Percentiles rank a stretch among this genome's conserved stretches.
Evolutionary conservation across 805 yeast species (phyloP).

Genomic region (Isabelozyma heimii): DNA sequence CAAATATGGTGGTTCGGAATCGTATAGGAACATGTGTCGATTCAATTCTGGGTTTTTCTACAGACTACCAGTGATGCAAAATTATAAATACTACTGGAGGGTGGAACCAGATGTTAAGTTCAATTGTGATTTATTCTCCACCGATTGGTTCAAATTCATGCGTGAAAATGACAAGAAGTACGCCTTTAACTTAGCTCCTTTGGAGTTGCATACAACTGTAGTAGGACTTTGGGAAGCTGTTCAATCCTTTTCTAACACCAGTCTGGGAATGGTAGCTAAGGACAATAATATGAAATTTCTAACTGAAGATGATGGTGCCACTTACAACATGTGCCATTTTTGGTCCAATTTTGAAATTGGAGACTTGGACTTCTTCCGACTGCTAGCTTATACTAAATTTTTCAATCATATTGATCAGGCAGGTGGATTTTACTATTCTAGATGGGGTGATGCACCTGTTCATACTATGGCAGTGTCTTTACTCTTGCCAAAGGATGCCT

Average conservation of each 20-base stretch:
- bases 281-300: conserved; percentile 14
- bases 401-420: conserved; percentile 57
- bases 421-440: conserved; percentile 76
- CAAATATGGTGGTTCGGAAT: conserved; percentile 30
- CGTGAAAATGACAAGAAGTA: conserved; percentile 18
- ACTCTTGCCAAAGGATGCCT: conserved; percentile 59
- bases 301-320: conserved; percentile 12
- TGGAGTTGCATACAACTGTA: conserved; percentile 18
- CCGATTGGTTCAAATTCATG: conserved; percentile 19
- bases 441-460: conserved; percentile 91
- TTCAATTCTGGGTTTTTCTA: conserved; percentile 20
- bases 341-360: conserved; percentile 76
- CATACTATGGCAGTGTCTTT: conserved; percentile 74
- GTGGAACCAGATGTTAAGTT: conserved; percentile 21
- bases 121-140: conserved; percentile 16
- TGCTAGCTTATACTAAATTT: conserved; percentile 51
- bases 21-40: conserved; percentile 24
- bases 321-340: conserved; percentile 70
- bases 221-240: conserved; percentile 19
- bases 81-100: conserved; percentile 23
- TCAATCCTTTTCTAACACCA: conserved; percentile 5
- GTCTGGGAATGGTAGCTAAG: conserved; percentile 5
- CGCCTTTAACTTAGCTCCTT: conserved; percentile 20
- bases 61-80: conserved; percentile 14
- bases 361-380: conserved; percentile 65